Evolutionary conservation across 192 early-diverging fungal genomes (phyloP), one percentile per base, ranked within the genome.

Genomic region (Geranomyces michiganensis): DNA sequence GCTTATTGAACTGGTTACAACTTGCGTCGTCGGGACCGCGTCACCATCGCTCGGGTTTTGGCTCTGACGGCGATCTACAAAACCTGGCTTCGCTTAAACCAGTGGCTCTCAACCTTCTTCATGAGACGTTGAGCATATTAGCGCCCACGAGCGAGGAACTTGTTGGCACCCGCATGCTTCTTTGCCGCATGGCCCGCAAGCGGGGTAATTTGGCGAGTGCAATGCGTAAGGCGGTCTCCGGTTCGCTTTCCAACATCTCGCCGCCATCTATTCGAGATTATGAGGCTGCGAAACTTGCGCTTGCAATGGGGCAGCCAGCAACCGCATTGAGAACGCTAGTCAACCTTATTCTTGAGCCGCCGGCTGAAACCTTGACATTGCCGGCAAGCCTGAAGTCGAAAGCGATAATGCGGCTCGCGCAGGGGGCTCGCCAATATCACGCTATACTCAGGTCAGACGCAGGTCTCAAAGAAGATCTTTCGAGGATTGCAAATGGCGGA

Each of bases 261-360:
- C 17, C 24, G 7, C 7, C n/a, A 7, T 7, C 4, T 53, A 2
- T n/a, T 9, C 29, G 30, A 3, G 0, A 15, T 7, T 30, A 24
- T 8, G 68, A 70, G 59, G 31, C 19, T 62, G 68, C 68, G 29
- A 70, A 70, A 41, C 56, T 70, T 26, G 58, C 65, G 24, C 43
- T 27, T 70, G 56, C 53, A 30, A 13, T 30, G 41, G 59, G 59
- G 53, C n/a, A 77, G 66, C 64, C 26, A 29, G 17, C 5, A 29
- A 9, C 7, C 21, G 58, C 21, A 17, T 7, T 60, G 8, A 33
- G 17, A 17, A 32, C 58, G 6, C 58, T 53, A 17, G 24, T 15
- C 15, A 7, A 41, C 51, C 51, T 26, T 53, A 4, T 9, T 15
- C 51, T 53, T 26, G 24, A 53, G 17, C 24, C 51, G 36, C 36